Evolutionary conservation across 2,329 filamentous ascomycete species (phyloP).

Genomic region (Phoma sp.): DNA sequence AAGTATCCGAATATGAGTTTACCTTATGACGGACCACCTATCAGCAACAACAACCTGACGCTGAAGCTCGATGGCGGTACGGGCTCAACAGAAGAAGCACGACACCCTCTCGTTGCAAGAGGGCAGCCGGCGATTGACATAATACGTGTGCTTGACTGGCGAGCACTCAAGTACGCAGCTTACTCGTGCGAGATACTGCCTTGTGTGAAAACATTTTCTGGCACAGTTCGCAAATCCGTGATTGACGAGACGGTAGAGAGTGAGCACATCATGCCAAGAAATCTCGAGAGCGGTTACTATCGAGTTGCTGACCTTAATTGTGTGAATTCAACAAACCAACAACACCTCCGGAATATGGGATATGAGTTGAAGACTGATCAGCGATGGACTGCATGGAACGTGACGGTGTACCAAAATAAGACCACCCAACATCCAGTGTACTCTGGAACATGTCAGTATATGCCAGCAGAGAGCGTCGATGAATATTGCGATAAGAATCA

Average conservation of each 20-base stretch:
- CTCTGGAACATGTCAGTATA: background rate
- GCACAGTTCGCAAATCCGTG: background rate
- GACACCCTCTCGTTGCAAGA: background rate
- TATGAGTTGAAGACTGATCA: background rate
- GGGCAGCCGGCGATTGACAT: constrained; percentile 7
- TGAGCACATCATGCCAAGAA: constrained; percentile 1
- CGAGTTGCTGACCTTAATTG: constrained; percentile 7
- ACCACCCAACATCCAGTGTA: background rate
- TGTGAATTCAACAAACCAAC: background rate
- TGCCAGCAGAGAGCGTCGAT: background rate
- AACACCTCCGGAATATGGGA: background rate
- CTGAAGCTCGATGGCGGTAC: background rate
- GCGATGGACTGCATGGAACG: background rate
- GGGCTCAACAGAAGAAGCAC: background rate
- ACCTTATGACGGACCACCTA: no score
- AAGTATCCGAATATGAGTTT: background rate
- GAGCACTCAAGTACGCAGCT: background rate
- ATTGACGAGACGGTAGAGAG: background rate
- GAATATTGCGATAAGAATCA: background rate
- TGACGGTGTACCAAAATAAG: background rate
- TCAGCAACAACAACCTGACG: background rate
- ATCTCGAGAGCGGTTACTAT: background rate
- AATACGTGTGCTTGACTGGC: constrained; percentile 3
- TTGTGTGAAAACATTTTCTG: constrained; percentile 7
- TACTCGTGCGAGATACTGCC: constrained; percentile 7